Conservation (phyloP, 2,329 filamentous ascomycete genomes). For the Trichoderma asperellum region DNA sequence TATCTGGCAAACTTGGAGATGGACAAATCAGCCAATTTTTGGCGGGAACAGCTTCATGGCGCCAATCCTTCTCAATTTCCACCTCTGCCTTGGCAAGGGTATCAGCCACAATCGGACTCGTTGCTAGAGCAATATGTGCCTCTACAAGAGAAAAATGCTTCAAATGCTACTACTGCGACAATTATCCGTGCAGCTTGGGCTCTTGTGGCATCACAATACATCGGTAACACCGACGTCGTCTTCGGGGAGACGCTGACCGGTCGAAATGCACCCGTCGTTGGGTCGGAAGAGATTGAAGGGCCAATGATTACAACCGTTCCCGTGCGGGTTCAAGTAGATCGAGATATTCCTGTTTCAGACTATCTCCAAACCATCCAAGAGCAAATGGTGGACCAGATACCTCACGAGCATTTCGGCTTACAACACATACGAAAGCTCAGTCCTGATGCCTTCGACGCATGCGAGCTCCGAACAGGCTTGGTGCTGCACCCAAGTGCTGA, state of each 20-base stretch:
- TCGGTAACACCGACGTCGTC: conserved; percentile 56
- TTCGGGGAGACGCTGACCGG: conserved; percentile 65
- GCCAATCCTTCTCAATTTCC: conserved; percentile 54
- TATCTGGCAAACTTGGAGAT: conserved; percentile 49
- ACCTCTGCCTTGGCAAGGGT: conserved; percentile 50
- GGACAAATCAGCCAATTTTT: conserved; percentile 49
- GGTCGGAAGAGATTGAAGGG: conserved; percentile 59
- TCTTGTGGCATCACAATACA: conserved; percentile 57
- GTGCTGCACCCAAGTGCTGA: conserved; percentile 55
- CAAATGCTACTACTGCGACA: conserved; percentile 56
- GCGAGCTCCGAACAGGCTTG: conserved; percentile 58
- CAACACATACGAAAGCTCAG: conserved; percentile 63
- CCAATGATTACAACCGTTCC: conserved; percentile 66
- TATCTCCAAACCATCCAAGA: conserved; percentile 62
- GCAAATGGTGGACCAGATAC: conserved; percentile 60
- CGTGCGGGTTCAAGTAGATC: conserved; percentile 51
- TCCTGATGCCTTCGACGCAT: conserved; percentile 58
- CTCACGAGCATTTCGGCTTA: conserved; percentile 66
- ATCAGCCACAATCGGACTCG: conserved; percentile 56
- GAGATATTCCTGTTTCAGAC: conserved; percentile 45
- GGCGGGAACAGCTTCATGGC: conserved; percentile 51
- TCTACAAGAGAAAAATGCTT: conserved; percentile 39
- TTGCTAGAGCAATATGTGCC: conserved; percentile 57
- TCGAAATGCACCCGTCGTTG: conserved; percentile 53
- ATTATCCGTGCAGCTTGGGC: conserved; percentile 64